Evolutionary conservation across 495 filamentous ascomycete species (phyloP).

Genomic region (Hyaloscypha hepaticicola): DNA sequence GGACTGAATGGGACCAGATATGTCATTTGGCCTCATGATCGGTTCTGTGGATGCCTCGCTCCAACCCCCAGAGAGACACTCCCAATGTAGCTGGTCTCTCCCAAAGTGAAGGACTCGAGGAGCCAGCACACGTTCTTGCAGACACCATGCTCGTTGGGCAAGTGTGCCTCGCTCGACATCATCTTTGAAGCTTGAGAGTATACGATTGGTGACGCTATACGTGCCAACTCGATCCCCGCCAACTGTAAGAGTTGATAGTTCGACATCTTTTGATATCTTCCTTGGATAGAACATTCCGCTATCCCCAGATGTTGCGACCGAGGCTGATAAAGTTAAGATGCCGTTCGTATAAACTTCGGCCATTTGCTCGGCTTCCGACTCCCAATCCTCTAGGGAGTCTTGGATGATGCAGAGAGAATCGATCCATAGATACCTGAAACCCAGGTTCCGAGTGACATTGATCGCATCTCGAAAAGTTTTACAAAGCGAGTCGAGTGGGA

Average conservation of each 20-base stretch:
- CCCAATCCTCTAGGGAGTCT: constrained; percentile 23
- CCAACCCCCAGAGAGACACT: neutral
- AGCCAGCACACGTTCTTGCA: constrained; percentile 8
- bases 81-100: neutral
- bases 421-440: constrained; percentile 32
- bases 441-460: constrained; percentile 22
- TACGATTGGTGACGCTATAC: neutral
- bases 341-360: constrained; percentile 20
- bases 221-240: neutral
- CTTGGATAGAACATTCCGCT: neutral
- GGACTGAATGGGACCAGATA: no score
- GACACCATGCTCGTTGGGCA: neutral
- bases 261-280: neutral
- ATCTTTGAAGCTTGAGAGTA: neutral
- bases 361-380: constrained; percentile 25
- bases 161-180: neutral
- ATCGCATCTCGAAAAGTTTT: constrained; percentile 28
- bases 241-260: neutral
- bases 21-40: neutral
- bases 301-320: neutral
- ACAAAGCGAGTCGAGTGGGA: constrained; percentile 15
- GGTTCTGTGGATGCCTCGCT: neutral
- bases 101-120: constrained; percentile 15
- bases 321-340: constrained; percentile 19
- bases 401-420: no score